Base-by-base conservation (phyloP, 2,329 filamentous ascomycete species). In the Escovopsis sp. region DNA sequence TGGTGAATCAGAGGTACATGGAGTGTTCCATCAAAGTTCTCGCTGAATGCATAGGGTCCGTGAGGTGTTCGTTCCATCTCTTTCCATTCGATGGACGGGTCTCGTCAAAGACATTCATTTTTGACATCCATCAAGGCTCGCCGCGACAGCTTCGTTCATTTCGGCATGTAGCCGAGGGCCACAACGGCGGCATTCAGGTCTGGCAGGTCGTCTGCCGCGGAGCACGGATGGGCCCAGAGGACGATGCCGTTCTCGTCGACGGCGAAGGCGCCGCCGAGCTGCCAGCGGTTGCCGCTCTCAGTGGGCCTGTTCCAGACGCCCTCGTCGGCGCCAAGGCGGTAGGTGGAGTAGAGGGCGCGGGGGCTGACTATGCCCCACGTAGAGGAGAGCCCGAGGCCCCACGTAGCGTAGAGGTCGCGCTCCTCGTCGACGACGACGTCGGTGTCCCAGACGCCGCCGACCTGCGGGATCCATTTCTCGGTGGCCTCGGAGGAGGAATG, bases 401-500 rank as follows among this genome's bases (percentile, higher is more conserved):
- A 76, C 10, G 67, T 61, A 3, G 71, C 68, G 45, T 76, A 76
- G 26, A 73, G 46, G 41, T 65, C 60, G 39, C 70, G 63, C 39
- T 67, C 62, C 45, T 71, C 63, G 52, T 76, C 71, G 37, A 73
- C 53, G 37, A 76, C 50, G 3, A 76, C 51, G 41, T 68, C 60
- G 21, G 75, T 60, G 48, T 61, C 63, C 66, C 70, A 71, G 12
- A 67, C 57, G 39, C 71, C 70, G 48, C 71, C 71, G 11, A 76
- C 51, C 14, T 72, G 57, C 42, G 69, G 65, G 31, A 72, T 46
- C 71, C 71, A 76, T 42, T 67, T 68, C 27, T 60, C 52, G 1
- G 72, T 76, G 21, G 72, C 70, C 16, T 61, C 56, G 4, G 58
- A 51, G 8, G 70, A 74, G 27, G 71, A 67, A 54, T 76, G 72